Conservation (phyloP, 176 grass and related monocot genomes). For the Neostapfia colusana region DNA sequence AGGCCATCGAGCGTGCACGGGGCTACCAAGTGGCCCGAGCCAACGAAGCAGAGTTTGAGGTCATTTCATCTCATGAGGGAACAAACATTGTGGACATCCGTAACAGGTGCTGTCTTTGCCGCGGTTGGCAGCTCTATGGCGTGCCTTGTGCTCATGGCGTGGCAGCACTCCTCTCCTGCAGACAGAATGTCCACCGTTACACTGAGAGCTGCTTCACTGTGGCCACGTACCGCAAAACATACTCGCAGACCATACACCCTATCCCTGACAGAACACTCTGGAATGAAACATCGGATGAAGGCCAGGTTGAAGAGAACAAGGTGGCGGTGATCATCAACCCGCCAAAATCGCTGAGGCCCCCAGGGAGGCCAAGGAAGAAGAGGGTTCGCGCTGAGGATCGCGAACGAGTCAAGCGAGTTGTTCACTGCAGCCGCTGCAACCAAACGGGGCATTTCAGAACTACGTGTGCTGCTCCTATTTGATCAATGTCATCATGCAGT, state of each 20-base stretch:
- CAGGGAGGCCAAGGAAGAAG: slow-evolving; percentile 79
- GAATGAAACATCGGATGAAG: slow-evolving; percentile 53
- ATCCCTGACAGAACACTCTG: slow-evolving; percentile 88
- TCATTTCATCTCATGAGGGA: slow-evolving; percentile 77
- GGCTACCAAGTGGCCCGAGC: slow-evolving; percentile 85
- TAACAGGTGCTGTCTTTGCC: slow-evolving; percentile 87
- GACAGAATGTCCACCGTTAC: slow-evolving; percentile 94
- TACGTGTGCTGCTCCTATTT: slow-evolving; percentile 84
- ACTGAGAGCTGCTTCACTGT: slow-evolving; percentile 93
- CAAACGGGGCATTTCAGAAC: slow-evolving; percentile 96
- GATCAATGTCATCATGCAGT: not conserved
- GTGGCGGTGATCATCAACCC: slow-evolving; percentile 60
- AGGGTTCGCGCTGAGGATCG: slow-evolving; percentile 67
- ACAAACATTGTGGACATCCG: slow-evolving; percentile 87
- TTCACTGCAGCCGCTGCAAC: slow-evolving; percentile 97
- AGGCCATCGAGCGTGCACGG: slow-evolving; percentile 83
- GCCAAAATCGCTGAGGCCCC: slow-evolving; percentile 73
- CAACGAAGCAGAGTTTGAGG: slow-evolving; percentile 92
- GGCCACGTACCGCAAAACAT: slow-evolving; percentile 83
- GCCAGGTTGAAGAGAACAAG: slow-evolving; percentile 46
- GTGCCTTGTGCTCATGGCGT: slow-evolving; percentile 89
- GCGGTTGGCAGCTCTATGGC: slow-evolving; percentile 91
- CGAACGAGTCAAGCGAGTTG: slow-evolving; percentile 68
- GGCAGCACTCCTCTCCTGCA: slow-evolving; percentile 84
- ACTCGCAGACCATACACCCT: slow-evolving; percentile 92